These are phyloP conservation scores for Blastocladiella emersonii DNA, from an alignment of 371 early-diverging fungal genomes.

Conservation along the genomic window DNA sequence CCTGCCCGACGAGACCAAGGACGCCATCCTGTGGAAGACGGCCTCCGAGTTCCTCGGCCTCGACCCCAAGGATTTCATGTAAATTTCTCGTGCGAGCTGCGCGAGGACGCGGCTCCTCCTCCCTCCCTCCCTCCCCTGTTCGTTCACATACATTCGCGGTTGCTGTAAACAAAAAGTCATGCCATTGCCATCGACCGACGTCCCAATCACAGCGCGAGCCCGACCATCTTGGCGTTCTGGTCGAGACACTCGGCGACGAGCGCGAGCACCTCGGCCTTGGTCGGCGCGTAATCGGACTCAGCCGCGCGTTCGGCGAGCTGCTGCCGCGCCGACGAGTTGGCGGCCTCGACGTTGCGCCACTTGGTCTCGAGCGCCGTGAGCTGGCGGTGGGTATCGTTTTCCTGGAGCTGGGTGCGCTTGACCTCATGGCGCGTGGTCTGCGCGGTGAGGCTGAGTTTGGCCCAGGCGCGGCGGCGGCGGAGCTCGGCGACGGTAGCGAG, in stretches of 20 bases:
- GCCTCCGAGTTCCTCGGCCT: conserved; percentile 33
- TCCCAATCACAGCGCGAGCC: too few relatives aligned
- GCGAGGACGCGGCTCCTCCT: too few relatives aligned
- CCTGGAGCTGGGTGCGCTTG: conserved; percentile 22
- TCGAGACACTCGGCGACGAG: not conserved
- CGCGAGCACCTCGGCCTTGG: not conserved
- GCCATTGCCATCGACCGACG: too few relatives aligned
- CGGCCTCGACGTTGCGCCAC: conserved; percentile 23
- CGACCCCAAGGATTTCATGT: conserved; percentile 5
- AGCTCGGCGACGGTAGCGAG: not conserved
- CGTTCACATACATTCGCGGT: too few relatives aligned
- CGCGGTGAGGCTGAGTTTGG: conserved; percentile 11
- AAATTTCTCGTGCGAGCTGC: too few relatives aligned
- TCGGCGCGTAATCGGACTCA: not conserved
- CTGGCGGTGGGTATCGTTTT: conserved; percentile 34
- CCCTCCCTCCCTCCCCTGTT: too few relatives aligned
- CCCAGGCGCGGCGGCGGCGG: not conserved
- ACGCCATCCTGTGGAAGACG: conserved; percentile 31
- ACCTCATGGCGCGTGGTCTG: conserved; percentile 17
- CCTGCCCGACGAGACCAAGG: conserved; percentile 41
- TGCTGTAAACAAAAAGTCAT: too few relatives aligned
- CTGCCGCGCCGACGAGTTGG: conserved; percentile 7
- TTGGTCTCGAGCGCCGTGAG: conserved; percentile 29
- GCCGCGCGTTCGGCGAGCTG: not conserved
- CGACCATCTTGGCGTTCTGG: not conserved